Evolutionary conservation across 495 filamentous ascomycete genomes (phyloP).

Genomic region (Talaromyces borbonicus): DNA sequence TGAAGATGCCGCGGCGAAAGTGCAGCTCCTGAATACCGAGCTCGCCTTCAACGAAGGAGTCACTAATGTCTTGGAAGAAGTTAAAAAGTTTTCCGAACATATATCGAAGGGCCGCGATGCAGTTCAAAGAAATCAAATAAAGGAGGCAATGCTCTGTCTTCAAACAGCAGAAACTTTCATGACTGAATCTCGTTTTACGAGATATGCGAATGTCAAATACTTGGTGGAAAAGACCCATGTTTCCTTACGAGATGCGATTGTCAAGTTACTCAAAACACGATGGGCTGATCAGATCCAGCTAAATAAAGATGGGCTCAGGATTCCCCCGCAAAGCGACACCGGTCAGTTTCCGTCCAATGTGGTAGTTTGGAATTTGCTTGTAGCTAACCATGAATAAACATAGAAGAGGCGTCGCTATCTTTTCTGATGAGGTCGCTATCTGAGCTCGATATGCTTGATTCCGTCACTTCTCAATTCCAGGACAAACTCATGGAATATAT

Average conservation of each 20-base stretch:
- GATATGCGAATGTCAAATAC: slow-evolving; percentile 30
- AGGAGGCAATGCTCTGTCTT: slow-evolving; percentile 46
- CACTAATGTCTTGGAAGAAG: slow-evolving; percentile 46
- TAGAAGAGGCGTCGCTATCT: background rate
- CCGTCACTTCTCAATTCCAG: slow-evolving; percentile 26
- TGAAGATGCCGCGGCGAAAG: slow-evolving; percentile 59
- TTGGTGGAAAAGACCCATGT: slow-evolving; percentile 24
- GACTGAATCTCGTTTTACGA: slow-evolving; percentile 20
- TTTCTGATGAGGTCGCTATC: slow-evolving; percentile 16
- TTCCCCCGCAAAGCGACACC: background rate
- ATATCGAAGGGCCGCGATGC: slow-evolving; percentile 37
- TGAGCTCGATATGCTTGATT: slow-evolving; percentile 23
- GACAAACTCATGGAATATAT: slow-evolving; percentile 22
- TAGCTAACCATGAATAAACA: too few relatives aligned
- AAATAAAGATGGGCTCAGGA: background rate
- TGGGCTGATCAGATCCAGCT: slow-evolving; percentile 29
- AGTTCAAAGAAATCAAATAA: slow-evolving; percentile 38
- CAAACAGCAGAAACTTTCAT: slow-evolving; percentile 42
- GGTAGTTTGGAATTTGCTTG: too few relatives aligned
- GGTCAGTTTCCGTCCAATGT: background rate
- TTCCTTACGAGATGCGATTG: slow-evolving; percentile 24
- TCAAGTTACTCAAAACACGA: slow-evolving; percentile 19
- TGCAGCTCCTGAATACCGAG: slow-evolving; percentile 62
- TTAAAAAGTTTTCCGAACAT: slow-evolving; percentile 36
- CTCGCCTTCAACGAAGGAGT: slow-evolving; percentile 66